Percentiles rank a stretch among this genome's conserved stretches.
phyloP scores from a whole-genome alignment of 441 rosid genomes.

The Eruca vesicaria region DNA sequence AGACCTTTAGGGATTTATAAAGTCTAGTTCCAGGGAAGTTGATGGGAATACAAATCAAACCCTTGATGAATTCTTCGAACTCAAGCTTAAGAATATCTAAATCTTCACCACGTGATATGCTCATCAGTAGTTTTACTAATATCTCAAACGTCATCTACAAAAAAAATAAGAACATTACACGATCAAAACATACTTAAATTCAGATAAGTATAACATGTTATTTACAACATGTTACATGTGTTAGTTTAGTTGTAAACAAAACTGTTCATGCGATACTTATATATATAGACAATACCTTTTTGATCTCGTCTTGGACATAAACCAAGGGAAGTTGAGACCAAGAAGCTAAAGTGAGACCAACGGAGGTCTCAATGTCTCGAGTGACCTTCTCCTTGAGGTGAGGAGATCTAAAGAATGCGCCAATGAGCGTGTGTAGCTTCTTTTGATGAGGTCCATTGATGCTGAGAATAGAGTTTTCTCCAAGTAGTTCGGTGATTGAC shows the following conservation, averaged over 20 bases:
- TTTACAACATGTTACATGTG: background rate
- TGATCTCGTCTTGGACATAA: slow-evolving; percentile 56
- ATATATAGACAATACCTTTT: slow-evolving; percentile 45
- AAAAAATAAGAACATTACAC: background rate
- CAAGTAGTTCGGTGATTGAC: slow-evolving; percentile 56
- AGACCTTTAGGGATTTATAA: slow-evolving; percentile 63
- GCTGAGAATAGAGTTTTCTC: slow-evolving; percentile 63
- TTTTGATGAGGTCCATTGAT: slow-evolving; percentile 63
- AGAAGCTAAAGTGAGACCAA: slow-evolving; percentile 41
- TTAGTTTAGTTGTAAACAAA: background rate
- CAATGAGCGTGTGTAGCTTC: slow-evolving; percentile 59
- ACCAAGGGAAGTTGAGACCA: slow-evolving; percentile 47
- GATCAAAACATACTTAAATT: background rate
- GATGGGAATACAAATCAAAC: slow-evolving; percentile 67
- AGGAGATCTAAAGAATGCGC: slow-evolving; percentile 64
- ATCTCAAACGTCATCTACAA: slow-evolving; percentile 60
- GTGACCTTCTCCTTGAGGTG: slow-evolving; percentile 54
- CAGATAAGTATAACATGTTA: background rate
- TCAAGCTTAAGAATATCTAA: slow-evolving; percentile 52
- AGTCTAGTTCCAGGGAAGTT: slow-evolving; percentile 70
- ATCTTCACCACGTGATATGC: slow-evolving; percentile 56
- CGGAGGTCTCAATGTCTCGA: slow-evolving; percentile 46
- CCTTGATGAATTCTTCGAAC: slow-evolving; percentile 71
- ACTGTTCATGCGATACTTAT: background rate
- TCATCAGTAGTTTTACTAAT: slow-evolving; percentile 58